Evolutionary conservation across 768 basidiomycete genomes (phyloP).

Genomic region (Paxillus rubicundulus): DNA sequence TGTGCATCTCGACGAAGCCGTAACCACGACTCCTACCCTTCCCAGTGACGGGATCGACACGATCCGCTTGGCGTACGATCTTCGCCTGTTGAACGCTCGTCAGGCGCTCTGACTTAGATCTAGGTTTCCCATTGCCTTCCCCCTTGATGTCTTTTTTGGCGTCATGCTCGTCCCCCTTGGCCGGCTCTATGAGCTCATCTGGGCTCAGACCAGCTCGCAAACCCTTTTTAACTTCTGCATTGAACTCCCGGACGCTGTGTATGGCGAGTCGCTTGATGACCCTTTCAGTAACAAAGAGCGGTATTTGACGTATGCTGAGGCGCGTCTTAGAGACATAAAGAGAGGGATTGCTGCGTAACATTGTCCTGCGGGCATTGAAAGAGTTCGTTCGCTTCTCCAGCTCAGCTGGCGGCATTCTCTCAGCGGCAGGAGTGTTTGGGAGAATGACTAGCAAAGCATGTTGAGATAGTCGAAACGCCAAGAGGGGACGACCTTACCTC

Average conservation of each 20-base stretch:
- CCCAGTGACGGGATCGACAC: constrained; percentile 84
- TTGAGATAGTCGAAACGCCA: background rate
- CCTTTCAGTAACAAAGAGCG: constrained; percentile 85
- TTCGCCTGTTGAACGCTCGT: constrained; percentile 83
- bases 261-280: constrained; percentile 84
- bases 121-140: constrained; percentile 17
- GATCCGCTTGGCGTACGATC: constrained; percentile 85
- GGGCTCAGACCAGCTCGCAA: constrained; percentile 55
- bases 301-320: constrained; percentile 90
- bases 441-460: constrained; percentile 67
- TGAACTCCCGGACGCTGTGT: constrained; percentile 77
- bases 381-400: constrained; percentile 83
- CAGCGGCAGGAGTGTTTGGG: constrained; percentile 81
- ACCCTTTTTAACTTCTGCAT: constrained; percentile 69
- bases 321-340: constrained; percentile 94
- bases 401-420: constrained; percentile 65
- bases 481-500: constrained; percentile 55
- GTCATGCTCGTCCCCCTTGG: constrained; percentile 26
- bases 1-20: constrained; percentile 89
- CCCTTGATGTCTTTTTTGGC: constrained; percentile 28
- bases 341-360: constrained; percentile 89
- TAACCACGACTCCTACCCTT: constrained; percentile 91
- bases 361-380: constrained; percentile 77
- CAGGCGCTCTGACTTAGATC: constrained; percentile 26
- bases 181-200: constrained; percentile 66